phyloP scores from a whole-genome alignment of 2,329 filamentous ascomycete genomes.

The Corynespora cassiicola region DNA sequence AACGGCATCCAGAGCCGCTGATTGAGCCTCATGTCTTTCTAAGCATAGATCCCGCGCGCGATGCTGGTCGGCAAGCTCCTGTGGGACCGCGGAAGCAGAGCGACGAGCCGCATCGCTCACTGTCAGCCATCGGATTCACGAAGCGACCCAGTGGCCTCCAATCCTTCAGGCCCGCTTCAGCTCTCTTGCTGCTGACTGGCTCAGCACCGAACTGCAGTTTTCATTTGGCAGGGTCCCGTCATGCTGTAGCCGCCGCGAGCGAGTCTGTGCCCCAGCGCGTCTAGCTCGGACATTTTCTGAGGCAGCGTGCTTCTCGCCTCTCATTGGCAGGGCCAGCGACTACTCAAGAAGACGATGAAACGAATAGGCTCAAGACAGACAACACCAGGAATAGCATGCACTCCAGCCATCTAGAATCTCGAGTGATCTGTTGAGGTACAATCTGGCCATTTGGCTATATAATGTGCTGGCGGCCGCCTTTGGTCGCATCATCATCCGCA shows the following conservation, averaged over 20 bases:
- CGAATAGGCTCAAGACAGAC: conserved; percentile 33
- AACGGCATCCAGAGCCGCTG: conserved; percentile 23
- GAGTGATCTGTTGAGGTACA: conserved; percentile 22
- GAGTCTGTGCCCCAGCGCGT: conserved; percentile 39
- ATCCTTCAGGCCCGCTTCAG: conserved; percentile 22
- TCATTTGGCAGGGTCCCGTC: conserved; percentile 21
- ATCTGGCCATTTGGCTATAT: conserved; percentile 26
- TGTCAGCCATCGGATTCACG: conserved; percentile 36
- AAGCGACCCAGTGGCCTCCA: conserved; percentile 27
- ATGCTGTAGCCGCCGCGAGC: conserved; percentile 43
- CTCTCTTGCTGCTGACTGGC: conserved; percentile 33
- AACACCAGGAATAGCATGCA: conserved; percentile 42
- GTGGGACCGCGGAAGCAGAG: conserved; percentile 41
- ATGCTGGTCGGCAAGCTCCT: conserved; percentile 36
- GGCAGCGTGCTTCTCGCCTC: conserved; percentile 29
- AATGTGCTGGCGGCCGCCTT: conserved; percentile 25
- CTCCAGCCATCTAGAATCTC: conserved; percentile 25
- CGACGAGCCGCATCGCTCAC: conserved; percentile 30
- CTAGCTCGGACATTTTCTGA: conserved; percentile 40
- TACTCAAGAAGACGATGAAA: conserved; percentile 47
- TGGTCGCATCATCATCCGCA: conserved; percentile 38
- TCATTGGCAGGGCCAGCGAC: conserved; percentile 46
- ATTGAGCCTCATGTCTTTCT: conserved; percentile 45
- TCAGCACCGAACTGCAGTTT: conserved; percentile 29
- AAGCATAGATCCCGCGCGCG: conserved; percentile 48